Conservation (phyloP, 208 protist species). For the Crithidia bombi region DNA sequence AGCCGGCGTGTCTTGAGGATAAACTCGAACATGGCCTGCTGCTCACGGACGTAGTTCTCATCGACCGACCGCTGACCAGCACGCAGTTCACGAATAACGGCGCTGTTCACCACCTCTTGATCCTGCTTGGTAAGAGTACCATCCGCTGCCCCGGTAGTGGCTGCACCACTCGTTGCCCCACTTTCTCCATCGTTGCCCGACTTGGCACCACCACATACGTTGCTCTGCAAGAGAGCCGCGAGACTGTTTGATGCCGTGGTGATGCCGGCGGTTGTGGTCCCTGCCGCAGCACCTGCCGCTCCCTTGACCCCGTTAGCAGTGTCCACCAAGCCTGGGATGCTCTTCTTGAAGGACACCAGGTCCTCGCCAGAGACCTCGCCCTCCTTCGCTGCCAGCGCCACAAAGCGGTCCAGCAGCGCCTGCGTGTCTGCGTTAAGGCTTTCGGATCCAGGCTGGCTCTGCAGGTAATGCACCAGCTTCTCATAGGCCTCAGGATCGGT, state of each 20-base stretch:
- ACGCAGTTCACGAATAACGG: conserved; percentile 39
- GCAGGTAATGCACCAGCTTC: conserved; percentile 72
- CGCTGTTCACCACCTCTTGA: conserved; percentile 31
- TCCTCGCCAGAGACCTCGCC: conserved; percentile 40
- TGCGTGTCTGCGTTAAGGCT: conserved; percentile 38
- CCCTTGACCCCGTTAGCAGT: background rate
- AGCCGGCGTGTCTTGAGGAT: conserved; percentile 75
- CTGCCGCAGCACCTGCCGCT: background rate
- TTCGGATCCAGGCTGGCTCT: conserved; percentile 31
- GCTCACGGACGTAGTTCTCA: conserved; percentile 69
- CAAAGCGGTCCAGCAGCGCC: conserved; percentile 50
- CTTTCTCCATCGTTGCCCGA: background rate
- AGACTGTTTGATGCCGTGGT: background rate
- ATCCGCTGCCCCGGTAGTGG: background rate
- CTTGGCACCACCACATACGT: background rate
- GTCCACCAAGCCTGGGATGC: conserved; percentile 51
- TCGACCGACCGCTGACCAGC: conserved; percentile 36
- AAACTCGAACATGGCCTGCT: conserved; percentile 81
- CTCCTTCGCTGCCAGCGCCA: conserved; percentile 56
- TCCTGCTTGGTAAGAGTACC: conserved; percentile 11
- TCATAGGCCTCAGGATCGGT: conserved; percentile 63
- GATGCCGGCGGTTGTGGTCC: background rate
- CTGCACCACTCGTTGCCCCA: too few relatives aligned
- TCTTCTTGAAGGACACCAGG: conserved; percentile 60
- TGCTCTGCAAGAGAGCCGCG: conserved; percentile 1